Conservation (phyloP, 768 basidiomycete genomes). For the Phlegmacium glaucopus region DNA sequence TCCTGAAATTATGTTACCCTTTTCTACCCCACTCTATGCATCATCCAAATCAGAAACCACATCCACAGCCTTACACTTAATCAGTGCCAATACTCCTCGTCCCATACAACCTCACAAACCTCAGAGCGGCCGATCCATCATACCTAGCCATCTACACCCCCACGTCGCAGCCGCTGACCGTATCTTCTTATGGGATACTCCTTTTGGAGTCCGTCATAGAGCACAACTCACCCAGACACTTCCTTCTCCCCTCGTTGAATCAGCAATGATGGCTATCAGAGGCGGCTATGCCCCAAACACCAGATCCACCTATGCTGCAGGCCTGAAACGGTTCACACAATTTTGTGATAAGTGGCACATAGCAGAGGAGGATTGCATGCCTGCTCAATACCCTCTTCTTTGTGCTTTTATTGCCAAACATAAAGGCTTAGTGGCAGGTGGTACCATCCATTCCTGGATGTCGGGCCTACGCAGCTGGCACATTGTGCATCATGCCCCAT, state of each 20-base stretch:
- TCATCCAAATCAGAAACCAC: background rate
- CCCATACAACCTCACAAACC: background rate
- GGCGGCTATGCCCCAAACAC: constrained; percentile 15
- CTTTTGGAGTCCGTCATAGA: constrained; percentile 3
- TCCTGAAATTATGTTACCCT: background rate
- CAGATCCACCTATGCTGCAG: constrained; percentile 25
- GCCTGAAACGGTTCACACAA: constrained; percentile 28
- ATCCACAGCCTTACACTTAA: background rate
- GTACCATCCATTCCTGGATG: constrained; percentile 22
- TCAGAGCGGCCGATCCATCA: background rate
- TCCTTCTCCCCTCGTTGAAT: constrained; percentile 4
- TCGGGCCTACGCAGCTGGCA: constrained; percentile 30
- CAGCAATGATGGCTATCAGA: constrained; percentile 1
- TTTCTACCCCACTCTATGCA: background rate
- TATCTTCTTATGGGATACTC: too few species aligned
- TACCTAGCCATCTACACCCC: constrained; percentile 7
- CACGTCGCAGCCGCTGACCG: constrained; percentile 13
- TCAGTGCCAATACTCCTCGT: background rate
- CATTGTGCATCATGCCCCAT: constrained; percentile 24
- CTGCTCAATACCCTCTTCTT: too few species aligned
- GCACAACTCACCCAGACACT: background rate
- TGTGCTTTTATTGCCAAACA: background rate
- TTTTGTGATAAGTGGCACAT: too few species aligned
- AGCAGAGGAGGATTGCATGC: too few species aligned
- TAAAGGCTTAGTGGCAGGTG: background rate